These are phyloP conservation scores for Vitis hybrid DNA, from an alignment of 177 flowering plant species.

Conservation along the genomic window DNA sequence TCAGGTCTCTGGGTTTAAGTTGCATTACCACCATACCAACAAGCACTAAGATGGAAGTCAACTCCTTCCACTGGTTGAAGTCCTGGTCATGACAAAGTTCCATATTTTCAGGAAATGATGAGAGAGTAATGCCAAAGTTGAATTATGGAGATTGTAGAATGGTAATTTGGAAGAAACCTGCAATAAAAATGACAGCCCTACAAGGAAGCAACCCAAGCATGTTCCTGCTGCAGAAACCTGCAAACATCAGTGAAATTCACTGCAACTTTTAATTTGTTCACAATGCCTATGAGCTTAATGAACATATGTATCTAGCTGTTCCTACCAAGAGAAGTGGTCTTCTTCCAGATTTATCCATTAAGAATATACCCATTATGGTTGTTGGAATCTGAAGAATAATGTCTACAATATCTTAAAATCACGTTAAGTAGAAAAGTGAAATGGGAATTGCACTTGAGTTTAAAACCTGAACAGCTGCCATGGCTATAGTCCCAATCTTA, in stretches of 20 bases:
- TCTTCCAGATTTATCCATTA: slow-evolving; percentile 56
- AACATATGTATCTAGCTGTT: neutral
- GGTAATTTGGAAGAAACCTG: slow-evolving; percentile 26
- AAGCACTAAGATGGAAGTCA: slow-evolving; percentile 33
- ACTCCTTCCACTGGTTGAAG: slow-evolving; percentile 16
- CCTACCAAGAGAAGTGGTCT: slow-evolving; percentile 50
- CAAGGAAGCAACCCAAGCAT: slow-evolving; percentile 43
- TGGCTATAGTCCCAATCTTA: slow-evolving; percentile 32
- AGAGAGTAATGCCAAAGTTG: too few relatives aligned
- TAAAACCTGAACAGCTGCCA: slow-evolving; percentile 44
- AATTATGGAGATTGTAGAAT: too few relatives aligned
- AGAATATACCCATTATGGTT: slow-evolving; percentile 27
- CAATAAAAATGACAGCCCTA: slow-evolving; percentile 33
- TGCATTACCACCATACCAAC: slow-evolving; percentile 42
- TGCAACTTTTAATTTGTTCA: too few relatives aligned
- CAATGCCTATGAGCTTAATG: too few relatives aligned
- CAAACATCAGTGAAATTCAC: neutral
- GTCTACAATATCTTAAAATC: neutral
- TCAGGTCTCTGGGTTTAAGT: neutral
- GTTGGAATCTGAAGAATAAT: slow-evolving; percentile 37
- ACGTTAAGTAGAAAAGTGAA: too few relatives aligned
- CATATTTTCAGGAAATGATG: neutral
- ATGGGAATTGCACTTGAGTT: neutral
- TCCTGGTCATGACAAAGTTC: slow-evolving; percentile 23
- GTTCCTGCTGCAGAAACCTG: slow-evolving; percentile 53